Conservation (phyloP, 2,329 filamentous ascomycete species). For the Teratosphaeria gauchensis region DNA sequence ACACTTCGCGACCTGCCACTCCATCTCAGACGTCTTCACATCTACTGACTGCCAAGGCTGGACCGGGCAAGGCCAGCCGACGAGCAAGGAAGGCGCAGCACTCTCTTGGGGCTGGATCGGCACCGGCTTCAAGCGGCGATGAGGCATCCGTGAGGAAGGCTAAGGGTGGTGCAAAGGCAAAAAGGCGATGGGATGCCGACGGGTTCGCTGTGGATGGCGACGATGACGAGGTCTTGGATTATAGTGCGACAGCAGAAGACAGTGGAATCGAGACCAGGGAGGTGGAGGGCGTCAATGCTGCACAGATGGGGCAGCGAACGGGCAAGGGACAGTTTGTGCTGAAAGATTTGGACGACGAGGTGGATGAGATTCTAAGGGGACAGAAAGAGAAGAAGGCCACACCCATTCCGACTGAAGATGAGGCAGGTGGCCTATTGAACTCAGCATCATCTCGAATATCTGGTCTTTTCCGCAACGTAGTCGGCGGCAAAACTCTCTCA, state of each 20-base stretch:
- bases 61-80: constrained; percentile 70
- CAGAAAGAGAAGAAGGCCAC: constrained; percentile 59
- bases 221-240: constrained; percentile 72
- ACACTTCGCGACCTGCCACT: constrained; percentile 69
- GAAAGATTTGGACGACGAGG: constrained; percentile 86
- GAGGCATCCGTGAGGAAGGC: constrained; percentile 51
- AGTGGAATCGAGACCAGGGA: constrained; percentile 39
- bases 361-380: constrained; percentile 75
- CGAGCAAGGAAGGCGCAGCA: constrained; percentile 63
- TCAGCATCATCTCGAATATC: constrained; percentile 74
- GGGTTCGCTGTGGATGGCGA: constrained; percentile 77
- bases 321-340: constrained; percentile 87
- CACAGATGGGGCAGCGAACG: constrained; percentile 76
- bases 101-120: constrained; percentile 33
- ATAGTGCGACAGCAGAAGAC: constrained; percentile 57
- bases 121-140: constrained; percentile 71
- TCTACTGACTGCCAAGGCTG: constrained; percentile 61
- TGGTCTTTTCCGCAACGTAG: constrained; percentile 85
- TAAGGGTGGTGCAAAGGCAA: constrained; percentile 61
- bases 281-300: constrained; percentile 65
- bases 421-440: constrained; percentile 58
- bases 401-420: constrained; percentile 25
- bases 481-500: constrained; percentile 86
- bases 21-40: constrained; percentile 49
- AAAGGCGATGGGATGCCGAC: constrained; percentile 85